Base-by-base conservation (phyloP, 2,329 filamentous ascomycete species). In the Verticillium albo-atrum region DNA sequence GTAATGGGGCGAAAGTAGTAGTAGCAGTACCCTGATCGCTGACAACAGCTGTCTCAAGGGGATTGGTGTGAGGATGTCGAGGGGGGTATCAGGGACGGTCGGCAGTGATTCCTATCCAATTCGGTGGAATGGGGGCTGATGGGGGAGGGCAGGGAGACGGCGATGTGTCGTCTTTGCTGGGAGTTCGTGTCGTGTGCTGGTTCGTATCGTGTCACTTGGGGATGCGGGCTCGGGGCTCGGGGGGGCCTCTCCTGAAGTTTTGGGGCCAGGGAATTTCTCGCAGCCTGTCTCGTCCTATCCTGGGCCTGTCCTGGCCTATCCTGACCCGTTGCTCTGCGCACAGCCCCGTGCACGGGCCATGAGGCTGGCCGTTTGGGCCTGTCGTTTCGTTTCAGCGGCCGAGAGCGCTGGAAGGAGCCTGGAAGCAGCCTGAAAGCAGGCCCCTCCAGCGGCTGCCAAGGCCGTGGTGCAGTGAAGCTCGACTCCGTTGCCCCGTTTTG, bases 241-340 rank as follows among this genome's bases (percentile, higher is more conserved):
- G 54, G 54, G 25, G 20, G 32, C 42, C 35, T 56, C 54, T 47
- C 54, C 54, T 56, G 42, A 56, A 56, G 54, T 47, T 56, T 56
- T 56, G 54, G 42, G 42, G 34, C 54, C 54, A 55, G 54, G 34
- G 34, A 56, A 56, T 56, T 56, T 56, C 54, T 56, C 54, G 54
- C 54, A 56, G 54, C 54, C 54, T 55, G 53, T 27, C 10, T 32
- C 20, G n/a, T 28, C 27, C 27, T 26, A 55, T 42, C 17, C 42
- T 47, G 42, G 42, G n/a, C n/a, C 42, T 7, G 1, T 23, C n/a
- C 42, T 47, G 42, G n/a, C 42, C 17, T 20, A 9, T 23, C n/a
- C 42, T 47, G 42, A 9, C 42, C n/a, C 42, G 9, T 47, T n/a
- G 42, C 17, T 47, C 42, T 23, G 26, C n/a, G 34, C 34, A 56